Evolutionary conservation across 2,329 filamentous ascomycete species (phyloP).

Genomic region (Hypoxylon sp.): DNA sequence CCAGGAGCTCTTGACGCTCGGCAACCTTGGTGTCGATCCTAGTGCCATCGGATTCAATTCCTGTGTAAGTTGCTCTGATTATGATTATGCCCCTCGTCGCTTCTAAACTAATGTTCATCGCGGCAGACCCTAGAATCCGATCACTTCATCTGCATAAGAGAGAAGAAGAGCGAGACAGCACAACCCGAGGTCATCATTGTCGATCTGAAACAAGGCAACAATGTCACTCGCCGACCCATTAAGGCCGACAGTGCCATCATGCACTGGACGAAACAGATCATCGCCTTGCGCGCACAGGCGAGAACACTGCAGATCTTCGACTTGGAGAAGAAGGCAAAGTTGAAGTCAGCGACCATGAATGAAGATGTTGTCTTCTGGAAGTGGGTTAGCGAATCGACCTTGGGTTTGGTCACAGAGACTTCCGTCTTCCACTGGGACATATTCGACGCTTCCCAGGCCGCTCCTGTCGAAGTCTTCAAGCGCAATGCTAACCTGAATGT

Average conservation of each 20-base stretch:
- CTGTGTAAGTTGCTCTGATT: slow-evolving; percentile 72
- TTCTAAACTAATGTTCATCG: slow-evolving; percentile 44
- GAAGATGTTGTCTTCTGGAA: slow-evolving; percentile 99
- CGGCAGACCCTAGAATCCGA: slow-evolving; percentile 97
- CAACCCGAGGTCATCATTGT: slow-evolving; percentile 96
- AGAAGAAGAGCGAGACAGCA: slow-evolving; percentile 87
- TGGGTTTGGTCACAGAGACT: slow-evolving; percentile 91
- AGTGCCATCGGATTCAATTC: slow-evolving; percentile 84
- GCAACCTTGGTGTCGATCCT: slow-evolving; percentile 63
- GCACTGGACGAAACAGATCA: slow-evolving; percentile 97
- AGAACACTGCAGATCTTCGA: slow-evolving; percentile 98
- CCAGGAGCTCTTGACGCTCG: slow-evolving; percentile 85
- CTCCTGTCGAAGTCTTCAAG: slow-evolving; percentile 93
- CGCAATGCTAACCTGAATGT: slow-evolving; percentile 91
- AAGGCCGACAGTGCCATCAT: slow-evolving; percentile 99
- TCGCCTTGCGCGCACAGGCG: slow-evolving; percentile 94
- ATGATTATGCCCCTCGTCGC: slow-evolving; percentile 23
- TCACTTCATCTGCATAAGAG: slow-evolving; percentile 94
- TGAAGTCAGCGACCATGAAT: slow-evolving; percentile 96
- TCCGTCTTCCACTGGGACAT: slow-evolving; percentile 99
- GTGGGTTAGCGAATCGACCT: slow-evolving; percentile 91
- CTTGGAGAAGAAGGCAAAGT: slow-evolving; percentile 90
- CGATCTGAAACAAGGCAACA: slow-evolving; percentile 97
- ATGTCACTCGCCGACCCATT: slow-evolving; percentile 93
- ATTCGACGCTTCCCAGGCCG: slow-evolving; percentile 83